phyloP scores from a whole-genome alignment of 2,329 filamentous ascomycete genomes.

The Plenodomus lindquistii region DNA sequence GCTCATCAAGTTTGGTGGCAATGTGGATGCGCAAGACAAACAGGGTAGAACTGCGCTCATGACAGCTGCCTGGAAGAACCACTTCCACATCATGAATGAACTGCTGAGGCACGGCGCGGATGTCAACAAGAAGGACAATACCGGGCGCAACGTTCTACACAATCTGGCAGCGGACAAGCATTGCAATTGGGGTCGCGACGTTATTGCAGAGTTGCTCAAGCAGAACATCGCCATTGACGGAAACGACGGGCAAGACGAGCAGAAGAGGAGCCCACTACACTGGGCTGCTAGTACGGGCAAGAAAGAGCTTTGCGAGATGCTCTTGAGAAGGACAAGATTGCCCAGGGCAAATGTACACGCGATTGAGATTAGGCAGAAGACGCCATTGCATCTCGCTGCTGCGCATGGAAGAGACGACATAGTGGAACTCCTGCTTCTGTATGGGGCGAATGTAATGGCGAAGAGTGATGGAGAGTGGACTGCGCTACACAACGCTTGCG shows the following conservation, averaged over 20 bases:
- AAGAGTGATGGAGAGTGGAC: constrained; percentile 42
- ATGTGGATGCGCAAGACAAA: constrained; percentile 41
- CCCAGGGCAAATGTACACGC: constrained; percentile 41
- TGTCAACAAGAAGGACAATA: constrained; percentile 43
- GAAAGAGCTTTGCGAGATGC: constrained; percentile 52
- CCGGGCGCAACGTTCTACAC: constrained; percentile 40
- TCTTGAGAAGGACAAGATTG: constrained; percentile 43
- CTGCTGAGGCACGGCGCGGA: constrained; percentile 44
- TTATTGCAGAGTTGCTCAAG: constrained; percentile 47
- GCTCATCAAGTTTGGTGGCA: constrained; percentile 37
- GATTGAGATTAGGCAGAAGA: constrained; percentile 41
- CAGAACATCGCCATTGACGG: constrained; percentile 49
- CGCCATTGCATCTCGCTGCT: constrained; percentile 40
- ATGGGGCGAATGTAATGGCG: constrained; percentile 38
- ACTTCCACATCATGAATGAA: constrained; percentile 40
- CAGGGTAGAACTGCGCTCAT: constrained; percentile 43
- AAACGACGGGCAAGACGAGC: constrained; percentile 46
- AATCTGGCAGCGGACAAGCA: constrained; percentile 48
- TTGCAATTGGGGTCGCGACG: constrained; percentile 53
- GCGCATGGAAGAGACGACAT: constrained; percentile 43
- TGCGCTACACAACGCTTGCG: constrained; percentile 41
- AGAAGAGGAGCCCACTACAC: constrained; percentile 58
- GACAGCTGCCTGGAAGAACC: constrained; percentile 43
- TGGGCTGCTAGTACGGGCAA: constrained; percentile 64
- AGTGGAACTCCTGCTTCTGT: constrained; percentile 35